Evolutionary conservation across 495 filamentous ascomycete species (phyloP).

Genomic region (Pyronema domesticum): DNA sequence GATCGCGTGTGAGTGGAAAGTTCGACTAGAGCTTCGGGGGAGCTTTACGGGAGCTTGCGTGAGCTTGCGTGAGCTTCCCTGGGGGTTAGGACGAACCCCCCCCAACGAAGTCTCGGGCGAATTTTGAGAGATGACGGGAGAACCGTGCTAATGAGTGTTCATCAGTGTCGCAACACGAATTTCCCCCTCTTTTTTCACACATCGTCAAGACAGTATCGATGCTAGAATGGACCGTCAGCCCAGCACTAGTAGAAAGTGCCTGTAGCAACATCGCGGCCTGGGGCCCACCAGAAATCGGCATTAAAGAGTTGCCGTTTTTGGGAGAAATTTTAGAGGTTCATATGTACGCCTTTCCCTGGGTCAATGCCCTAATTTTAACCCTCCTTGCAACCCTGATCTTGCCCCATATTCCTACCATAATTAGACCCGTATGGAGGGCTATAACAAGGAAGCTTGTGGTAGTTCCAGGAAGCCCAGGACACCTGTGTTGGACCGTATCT

Average conservation of each 20-base stretch:
- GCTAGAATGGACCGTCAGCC: conserved; percentile 22
- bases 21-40: too few species aligned
- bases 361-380: neutral
- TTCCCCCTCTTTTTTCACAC: conserved; percentile 19
- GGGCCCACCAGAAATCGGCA: conserved; percentile 16
- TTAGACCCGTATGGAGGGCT: neutral
- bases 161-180: conserved; percentile 21
- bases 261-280: conserved; percentile 24
- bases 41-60: too few species aligned
- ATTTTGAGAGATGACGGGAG: neutral
- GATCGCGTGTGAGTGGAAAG: too few species aligned
- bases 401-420: neutral
- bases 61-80: too few species aligned
- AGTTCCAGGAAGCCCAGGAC: too few species aligned
- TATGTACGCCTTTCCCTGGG: conserved; percentile 13
- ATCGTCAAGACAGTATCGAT: conserved; percentile 21
- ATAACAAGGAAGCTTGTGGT: neutral
- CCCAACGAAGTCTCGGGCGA: too few species aligned
- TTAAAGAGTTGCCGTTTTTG: conserved; percentile 24
- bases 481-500: too few species aligned
- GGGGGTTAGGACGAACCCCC: too few species aligned
- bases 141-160: neutral
- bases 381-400: neutral
- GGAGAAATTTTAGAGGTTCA: conserved; percentile 24
- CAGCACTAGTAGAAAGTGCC: conserved; percentile 23